phyloP scores from a whole-genome alignment of 257 asterid genomes.

The Penstemon eatonii region DNA sequence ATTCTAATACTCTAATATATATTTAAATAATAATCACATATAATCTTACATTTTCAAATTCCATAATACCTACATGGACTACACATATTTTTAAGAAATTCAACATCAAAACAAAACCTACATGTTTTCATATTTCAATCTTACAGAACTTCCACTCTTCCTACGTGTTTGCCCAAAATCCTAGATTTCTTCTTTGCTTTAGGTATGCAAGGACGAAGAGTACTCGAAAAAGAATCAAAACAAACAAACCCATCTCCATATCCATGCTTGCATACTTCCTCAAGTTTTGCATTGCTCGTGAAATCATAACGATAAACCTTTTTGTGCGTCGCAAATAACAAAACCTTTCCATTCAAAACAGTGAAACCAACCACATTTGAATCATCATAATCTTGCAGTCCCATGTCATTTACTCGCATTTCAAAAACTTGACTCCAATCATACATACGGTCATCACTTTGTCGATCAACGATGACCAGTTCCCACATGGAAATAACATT shows the following conservation, averaged over 20 bases:
- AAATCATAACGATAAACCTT: conserved; percentile 11
- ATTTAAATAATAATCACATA: too few relatives aligned
- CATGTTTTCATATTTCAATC: too few relatives aligned
- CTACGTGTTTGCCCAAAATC: too few relatives aligned
- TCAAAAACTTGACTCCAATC: background rate
- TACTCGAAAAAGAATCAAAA: background rate
- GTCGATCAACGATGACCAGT: background rate
- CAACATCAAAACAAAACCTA: too few relatives aligned
- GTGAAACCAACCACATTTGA: background rate
- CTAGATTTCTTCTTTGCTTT: background rate
- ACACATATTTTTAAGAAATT: too few relatives aligned
- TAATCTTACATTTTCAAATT: too few relatives aligned
- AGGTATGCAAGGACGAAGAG: conserved; percentile 9
- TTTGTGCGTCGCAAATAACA: background rate
- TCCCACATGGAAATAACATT: conserved; percentile 14
- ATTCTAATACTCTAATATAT: too few relatives aligned
- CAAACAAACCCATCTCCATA: background rate
- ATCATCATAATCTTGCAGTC: background rate
- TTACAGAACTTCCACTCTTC: too few relatives aligned
- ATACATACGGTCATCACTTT: background rate
- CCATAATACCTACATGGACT: too few relatives aligned
- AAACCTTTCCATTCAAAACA: background rate
- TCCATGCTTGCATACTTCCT: background rate
- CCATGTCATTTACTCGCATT: conserved; percentile 8
- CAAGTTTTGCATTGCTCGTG: background rate